Percentiles rank a stretch among this genome's conserved stretches.
Evolutionary conservation across 441 rosid genomes (phyloP).

Genomic region (Croton laevigatus): DNA sequence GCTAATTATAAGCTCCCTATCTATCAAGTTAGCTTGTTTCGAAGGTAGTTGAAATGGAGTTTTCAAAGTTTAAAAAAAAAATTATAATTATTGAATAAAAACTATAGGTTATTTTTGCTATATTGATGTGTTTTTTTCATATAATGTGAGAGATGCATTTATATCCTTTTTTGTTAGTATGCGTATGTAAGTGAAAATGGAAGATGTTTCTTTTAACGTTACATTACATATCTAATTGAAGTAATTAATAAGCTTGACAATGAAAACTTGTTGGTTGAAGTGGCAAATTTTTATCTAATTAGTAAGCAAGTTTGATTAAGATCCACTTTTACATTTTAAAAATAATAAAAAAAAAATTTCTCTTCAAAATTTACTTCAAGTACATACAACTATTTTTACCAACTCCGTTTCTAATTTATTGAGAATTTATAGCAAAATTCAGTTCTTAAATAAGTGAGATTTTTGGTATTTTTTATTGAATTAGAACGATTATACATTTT

Average conservation of each 20-base stretch:
- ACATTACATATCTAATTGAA: not conserved
- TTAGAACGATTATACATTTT: no score
- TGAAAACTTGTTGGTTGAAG: not conserved
- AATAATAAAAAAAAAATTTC: no score
- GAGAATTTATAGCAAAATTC: no score
- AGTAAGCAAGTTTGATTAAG: no score
- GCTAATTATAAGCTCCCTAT: not conserved
- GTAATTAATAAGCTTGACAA: not conserved
- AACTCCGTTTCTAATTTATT: no score
- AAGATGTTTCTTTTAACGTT: not conserved
- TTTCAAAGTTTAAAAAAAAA: not conserved
- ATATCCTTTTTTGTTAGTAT: conserved; percentile 7
- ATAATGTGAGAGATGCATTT: not conserved
- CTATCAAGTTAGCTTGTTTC: conserved; percentile 3
- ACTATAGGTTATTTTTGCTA: not conserved
- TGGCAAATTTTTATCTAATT: no score
- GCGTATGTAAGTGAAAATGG: not conserved
- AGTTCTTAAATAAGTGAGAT: no score
- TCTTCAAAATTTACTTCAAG: no score
- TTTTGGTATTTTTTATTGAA: no score
- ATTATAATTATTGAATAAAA: not conserved
- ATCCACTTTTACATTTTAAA: no score
- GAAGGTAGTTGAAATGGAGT: conserved; percentile 14
- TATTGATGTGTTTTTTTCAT: not conserved
- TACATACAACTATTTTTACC: no score